Evolutionary conservation across 1,284 basidiomycete species (phyloP).

Genomic region (Schizopora paradoxa): DNA sequence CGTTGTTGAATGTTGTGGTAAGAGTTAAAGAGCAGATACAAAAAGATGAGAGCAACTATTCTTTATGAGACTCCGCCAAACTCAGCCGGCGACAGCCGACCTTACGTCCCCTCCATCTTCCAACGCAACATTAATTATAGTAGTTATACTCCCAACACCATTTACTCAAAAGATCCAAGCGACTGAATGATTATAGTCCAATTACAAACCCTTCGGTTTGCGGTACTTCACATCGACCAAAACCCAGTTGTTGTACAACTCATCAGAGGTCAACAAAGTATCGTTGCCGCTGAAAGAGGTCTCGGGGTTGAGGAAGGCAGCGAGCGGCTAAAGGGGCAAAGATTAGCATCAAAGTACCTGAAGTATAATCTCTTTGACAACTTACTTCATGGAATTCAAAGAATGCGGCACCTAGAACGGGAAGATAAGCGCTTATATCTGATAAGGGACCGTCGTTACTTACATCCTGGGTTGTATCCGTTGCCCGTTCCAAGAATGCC

Average conservation of each 20-base stretch:
- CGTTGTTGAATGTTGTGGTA: no score
- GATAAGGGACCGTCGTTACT: no score
- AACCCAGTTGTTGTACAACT: slow-evolving; percentile 58
- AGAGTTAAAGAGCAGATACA: no score
- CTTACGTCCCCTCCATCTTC: no score
- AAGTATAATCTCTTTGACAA: not conserved
- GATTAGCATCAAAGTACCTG: not conserved
- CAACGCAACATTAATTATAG: no score
- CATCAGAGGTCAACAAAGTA: slow-evolving; percentile 50
- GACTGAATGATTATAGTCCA: not conserved
- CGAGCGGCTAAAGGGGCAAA: slow-evolving; percentile 28
- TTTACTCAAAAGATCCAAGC: no score
- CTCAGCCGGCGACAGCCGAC: no score
- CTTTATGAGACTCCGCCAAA: no score
- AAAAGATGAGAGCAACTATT: no score
- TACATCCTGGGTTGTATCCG: slow-evolving; percentile 55
- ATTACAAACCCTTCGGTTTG: slow-evolving; percentile 8
- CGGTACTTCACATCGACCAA: slow-evolving; percentile 37
- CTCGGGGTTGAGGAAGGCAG: slow-evolving; percentile 32
- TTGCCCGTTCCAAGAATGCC: slow-evolving; percentile 51
- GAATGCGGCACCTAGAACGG: slow-evolving; percentile 55
- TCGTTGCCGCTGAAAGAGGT: slow-evolving; percentile 42
- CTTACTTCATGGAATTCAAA: slow-evolving; percentile 63
- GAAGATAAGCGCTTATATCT: not conserved
- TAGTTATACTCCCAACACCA: no score